A percentile compares a stretch with the other conserved stretches of the same genome.
Evolutionary conservation across 257 asterid species (phyloP).

Genomic region (Datura wrightii): DNA sequence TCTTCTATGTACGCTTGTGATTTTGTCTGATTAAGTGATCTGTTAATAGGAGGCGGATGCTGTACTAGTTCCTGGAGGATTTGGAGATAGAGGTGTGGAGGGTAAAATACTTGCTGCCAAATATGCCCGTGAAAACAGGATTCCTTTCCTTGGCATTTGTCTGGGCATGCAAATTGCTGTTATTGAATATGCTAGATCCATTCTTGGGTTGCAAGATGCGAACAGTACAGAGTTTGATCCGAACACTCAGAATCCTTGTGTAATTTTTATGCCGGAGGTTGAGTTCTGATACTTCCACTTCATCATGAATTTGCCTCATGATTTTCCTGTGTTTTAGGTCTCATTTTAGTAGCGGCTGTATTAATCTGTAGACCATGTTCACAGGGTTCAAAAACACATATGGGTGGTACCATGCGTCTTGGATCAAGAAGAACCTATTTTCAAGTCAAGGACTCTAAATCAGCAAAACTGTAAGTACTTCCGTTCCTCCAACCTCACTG

Average conservation of each 20-base stretch:
- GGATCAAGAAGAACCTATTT: conserved; percentile 57
- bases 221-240: conserved; percentile 78
- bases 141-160: conserved; percentile 81
- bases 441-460: conserved; percentile 46
- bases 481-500: not conserved
- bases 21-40: conserved; percentile 31
- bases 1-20: not conserved
- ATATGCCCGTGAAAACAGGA: conserved; percentile 73
- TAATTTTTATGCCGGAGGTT: conserved; percentile 85
- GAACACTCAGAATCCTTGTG: conserved; percentile 63
- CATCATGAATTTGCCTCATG: not conserved
- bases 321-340: not conserved
- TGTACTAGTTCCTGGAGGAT: conserved; percentile 81
- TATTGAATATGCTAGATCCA: conserved; percentile 68
- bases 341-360: not conserved
- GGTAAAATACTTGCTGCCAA: conserved; percentile 83
- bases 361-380: not conserved
- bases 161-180: conserved; percentile 84
- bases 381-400: conserved; percentile 59
- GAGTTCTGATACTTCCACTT: not conserved
- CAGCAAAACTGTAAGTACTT: conserved; percentile 49
- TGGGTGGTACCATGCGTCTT: conserved; percentile 63
- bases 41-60: conserved; percentile 71
- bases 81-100: conserved; percentile 89
- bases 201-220: conserved; percentile 68